Evolutionary conservation across 2,329 filamentous ascomycete genomes (phyloP).

Genomic region (Neophaeococcomyces mojaviensis): DNA sequence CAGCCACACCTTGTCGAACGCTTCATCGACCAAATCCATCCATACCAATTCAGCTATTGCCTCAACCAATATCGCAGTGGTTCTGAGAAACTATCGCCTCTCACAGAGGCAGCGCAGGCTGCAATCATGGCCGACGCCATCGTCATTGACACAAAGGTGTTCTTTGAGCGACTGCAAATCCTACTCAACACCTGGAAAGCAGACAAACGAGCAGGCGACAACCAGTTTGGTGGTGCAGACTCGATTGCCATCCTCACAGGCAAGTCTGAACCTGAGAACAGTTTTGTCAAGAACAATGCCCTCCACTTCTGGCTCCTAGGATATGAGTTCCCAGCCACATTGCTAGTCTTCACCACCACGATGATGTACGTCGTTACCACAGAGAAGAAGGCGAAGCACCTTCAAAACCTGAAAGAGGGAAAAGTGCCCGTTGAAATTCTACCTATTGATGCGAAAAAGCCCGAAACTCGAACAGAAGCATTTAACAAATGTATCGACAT

Average conservation of each 20-base stretch:
- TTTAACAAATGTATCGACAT: conserved; percentile 76
- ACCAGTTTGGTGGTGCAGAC: conserved; percentile 74
- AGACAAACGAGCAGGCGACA: conserved; percentile 72
- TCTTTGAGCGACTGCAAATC: conserved; percentile 85
- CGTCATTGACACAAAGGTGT: conserved; percentile 86
- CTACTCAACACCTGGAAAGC: conserved; percentile 91
- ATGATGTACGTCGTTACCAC: conserved; percentile 89
- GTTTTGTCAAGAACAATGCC: conserved; percentile 92
- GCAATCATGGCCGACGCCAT: conserved; percentile 66
- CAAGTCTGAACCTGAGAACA: conserved; percentile 75
- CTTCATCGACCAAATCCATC: too few species aligned
- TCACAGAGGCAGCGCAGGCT: conserved; percentile 8
- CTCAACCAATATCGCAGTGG: too few species aligned
- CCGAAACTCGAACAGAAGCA: conserved; percentile 82
- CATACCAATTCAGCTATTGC: too few species aligned
- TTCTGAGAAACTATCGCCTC: not conserved
- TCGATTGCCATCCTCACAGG: conserved; percentile 89
- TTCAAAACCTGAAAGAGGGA: conserved; percentile 84
- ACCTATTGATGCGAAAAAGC: conserved; percentile 75
- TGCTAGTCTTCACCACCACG: conserved; percentile 86
- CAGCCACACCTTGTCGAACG: too few species aligned
- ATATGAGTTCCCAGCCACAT: conserved; percentile 94
- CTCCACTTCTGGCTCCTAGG: conserved; percentile 98
- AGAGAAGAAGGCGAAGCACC: conserved; percentile 92
- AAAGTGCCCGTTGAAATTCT: conserved; percentile 89